Evolutionary conservation across 768 basidiomycete genomes (phyloP).

Genomic region (Pisolithus orientalis): DNA sequence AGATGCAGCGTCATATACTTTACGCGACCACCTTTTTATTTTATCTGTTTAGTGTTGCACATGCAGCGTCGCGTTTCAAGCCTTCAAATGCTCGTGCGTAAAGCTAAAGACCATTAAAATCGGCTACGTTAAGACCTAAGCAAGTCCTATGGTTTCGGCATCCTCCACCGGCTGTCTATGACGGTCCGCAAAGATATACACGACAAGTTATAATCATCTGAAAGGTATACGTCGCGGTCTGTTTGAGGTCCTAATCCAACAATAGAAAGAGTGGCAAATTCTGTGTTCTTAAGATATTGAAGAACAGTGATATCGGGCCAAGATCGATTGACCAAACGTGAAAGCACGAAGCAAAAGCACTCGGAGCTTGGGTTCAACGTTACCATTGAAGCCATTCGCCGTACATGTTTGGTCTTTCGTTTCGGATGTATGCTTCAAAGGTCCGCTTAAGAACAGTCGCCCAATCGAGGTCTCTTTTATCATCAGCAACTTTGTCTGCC

Average conservation of each 20-base stretch:
- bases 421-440: conserved; percentile 88
- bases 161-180: conserved; percentile 9
- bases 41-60: no score
- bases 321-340: conserved; percentile 20
- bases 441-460: conserved; percentile 91
- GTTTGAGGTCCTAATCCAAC: conserved; percentile 28
- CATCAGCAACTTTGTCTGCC: conserved; percentile 45
- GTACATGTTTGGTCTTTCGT: conserved; percentile 92
- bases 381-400: conserved; percentile 70
- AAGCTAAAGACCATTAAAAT: conserved; percentile 17
- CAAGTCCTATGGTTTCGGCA: conserved; percentile 13
- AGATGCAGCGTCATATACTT: no score
- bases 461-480: conserved; percentile 85
- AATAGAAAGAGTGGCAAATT: conserved; percentile 21
- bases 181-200: conserved; percentile 7
- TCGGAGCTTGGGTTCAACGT: conserved; percentile 8
- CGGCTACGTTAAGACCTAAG: conserved; percentile 20
- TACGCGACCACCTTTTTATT: no score
- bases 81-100: not conserved
- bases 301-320: conserved; percentile 20
- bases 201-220: conserved; percentile 19
- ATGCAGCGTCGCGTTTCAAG: not conserved
- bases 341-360: conserved; percentile 2
- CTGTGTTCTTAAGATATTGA: conserved; percentile 22
- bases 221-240: conserved; percentile 23